A percentile compares a stretch with the other conserved stretches of the same genome.
phyloP scores from a whole-genome alignment of 2,329 filamentous ascomycete species.

The Clonostachys sp. region DNA sequence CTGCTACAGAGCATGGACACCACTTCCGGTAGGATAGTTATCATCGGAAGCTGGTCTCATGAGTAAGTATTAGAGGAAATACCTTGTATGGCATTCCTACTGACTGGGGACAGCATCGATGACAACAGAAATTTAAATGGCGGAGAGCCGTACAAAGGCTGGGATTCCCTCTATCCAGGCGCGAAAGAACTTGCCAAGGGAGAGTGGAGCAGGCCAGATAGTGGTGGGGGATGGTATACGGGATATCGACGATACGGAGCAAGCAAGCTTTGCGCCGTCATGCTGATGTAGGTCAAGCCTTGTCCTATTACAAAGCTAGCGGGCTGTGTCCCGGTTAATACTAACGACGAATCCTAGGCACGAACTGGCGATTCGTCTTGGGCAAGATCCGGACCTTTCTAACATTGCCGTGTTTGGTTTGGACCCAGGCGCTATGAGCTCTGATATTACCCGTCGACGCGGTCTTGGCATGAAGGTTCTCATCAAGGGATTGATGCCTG shows the following conservation, averaged over 20 bases:
- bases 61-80: slow-evolving; percentile 16
- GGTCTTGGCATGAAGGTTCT: slow-evolving; percentile 11
- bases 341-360: slow-evolving; percentile 10
- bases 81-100: background rate
- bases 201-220: slow-evolving; percentile 21
- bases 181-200: slow-evolving; percentile 22
- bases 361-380: slow-evolving; percentile 25
- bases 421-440: slow-evolving; percentile 30
- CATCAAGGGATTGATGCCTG: slow-evolving; percentile 15
- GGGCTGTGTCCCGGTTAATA: too few species aligned
- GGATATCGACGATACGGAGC: slow-evolving; percentile 30
- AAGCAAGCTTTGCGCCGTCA: slow-evolving; percentile 28
- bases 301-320: too few species aligned
- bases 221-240: slow-evolving; percentile 13
- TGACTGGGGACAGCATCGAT: slow-evolving; percentile 11
- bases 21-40: slow-evolving; percentile 15
- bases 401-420: slow-evolving; percentile 27
- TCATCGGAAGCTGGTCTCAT: slow-evolving; percentile 24
- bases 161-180: slow-evolving; percentile 18
- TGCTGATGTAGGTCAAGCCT: slow-evolving; percentile 18
- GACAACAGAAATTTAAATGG: slow-evolving; percentile 16
- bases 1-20: slow-evolving; percentile 24
- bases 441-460: slow-evolving; percentile 18
- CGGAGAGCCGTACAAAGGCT: slow-evolving; percentile 13
- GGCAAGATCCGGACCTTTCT: slow-evolving; percentile 21